These are phyloP conservation scores for Ceratobasidium sp. DNA, from an alignment of 1,284 basidiomycete genomes.

Conservation along the genomic window DNA sequence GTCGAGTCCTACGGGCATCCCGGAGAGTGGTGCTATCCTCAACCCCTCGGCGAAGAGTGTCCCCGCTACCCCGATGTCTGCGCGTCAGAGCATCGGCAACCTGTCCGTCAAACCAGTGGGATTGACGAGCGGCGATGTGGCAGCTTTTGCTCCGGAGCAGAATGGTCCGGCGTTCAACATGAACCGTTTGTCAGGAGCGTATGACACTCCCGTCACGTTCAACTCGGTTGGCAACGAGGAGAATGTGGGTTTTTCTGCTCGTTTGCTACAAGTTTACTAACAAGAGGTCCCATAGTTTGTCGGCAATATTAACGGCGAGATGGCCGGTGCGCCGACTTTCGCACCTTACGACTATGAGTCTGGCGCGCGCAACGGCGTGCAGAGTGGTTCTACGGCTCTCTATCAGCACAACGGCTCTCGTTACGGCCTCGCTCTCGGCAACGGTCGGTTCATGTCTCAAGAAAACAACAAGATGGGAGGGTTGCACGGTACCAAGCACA, in stretches of 20 bases:
- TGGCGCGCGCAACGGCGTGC: constrained; percentile 54
- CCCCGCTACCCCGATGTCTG: constrained; percentile 46
- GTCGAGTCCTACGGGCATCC: constrained; percentile 33
- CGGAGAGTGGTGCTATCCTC: not conserved
- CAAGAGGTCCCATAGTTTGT: not conserved
- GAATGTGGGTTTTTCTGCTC: constrained; percentile 12
- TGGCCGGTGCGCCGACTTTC: constrained; percentile 60
- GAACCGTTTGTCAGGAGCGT: constrained; percentile 39
- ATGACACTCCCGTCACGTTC: constrained; percentile 27
- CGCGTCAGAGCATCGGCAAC: constrained; percentile 24
- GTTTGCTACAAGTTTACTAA: constrained; percentile 3
- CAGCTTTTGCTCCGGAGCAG: constrained; percentile 17
- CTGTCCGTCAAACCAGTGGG: constrained; percentile 30
- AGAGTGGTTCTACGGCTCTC: constrained; percentile 79
- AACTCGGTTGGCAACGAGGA: constrained; percentile 30
- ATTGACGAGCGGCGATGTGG: constrained; percentile 9
- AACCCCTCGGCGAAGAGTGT: constrained; percentile 46
- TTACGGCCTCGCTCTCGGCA: constrained; percentile 74
- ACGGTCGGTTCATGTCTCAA: constrained; percentile 49
- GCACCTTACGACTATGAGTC: constrained; percentile 71
- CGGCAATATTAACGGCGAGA: constrained; percentile 56
- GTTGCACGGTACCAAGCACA: constrained; percentile 91
- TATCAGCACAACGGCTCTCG: constrained; percentile 84
- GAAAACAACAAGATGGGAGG: constrained; percentile 85
- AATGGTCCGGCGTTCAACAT: constrained; percentile 28